Evolutionary conservation across 108 stramenopile species (phyloP).

Genomic region (Nitzschia sp.): DNA sequence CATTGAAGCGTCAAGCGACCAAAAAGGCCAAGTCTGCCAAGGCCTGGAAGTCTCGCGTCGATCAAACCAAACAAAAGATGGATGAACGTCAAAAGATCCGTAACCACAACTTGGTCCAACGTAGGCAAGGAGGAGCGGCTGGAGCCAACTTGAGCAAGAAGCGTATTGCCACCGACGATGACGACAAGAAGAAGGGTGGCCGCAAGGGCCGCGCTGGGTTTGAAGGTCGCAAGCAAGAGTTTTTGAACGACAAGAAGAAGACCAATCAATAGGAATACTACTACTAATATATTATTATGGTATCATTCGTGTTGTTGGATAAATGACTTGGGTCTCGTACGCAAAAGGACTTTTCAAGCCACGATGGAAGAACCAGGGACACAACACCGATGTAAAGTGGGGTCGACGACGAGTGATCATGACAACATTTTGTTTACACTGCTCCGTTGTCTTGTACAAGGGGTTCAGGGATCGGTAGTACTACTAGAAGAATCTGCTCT

Average conservation of each 20-base stretch:
- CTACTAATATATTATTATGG: not conserved
- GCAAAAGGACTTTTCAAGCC: no score
- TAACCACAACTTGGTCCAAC: slow-evolving; percentile 70
- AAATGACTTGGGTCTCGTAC: no score
- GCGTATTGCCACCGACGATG: slow-evolving; percentile 53
- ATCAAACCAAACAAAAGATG: slow-evolving; percentile 61
- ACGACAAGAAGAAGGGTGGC: slow-evolving; percentile 32
- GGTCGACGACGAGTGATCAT: no score
- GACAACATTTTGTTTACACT: no score
- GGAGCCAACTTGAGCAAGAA: slow-evolving; percentile 81
- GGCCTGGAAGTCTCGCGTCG: slow-evolving; percentile 81
- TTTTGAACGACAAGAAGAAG: slow-evolving; percentile 64
- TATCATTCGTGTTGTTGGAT: no score
- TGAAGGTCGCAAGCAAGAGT: slow-evolving; percentile 79
- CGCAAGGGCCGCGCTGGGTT: slow-evolving; percentile 73
- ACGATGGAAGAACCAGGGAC: no score
- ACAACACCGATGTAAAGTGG: no score
- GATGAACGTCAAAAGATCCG: slow-evolving; percentile 82
- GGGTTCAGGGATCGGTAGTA: no score
- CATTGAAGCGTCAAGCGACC: slow-evolving; percentile 78
- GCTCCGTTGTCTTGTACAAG: no score
- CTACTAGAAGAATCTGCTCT: no score
- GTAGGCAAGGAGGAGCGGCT: slow-evolving; percentile 71
- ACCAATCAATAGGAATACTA: slow-evolving; percentile 4
- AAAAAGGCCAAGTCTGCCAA: slow-evolving; percentile 79